Conservation (phyloP, 2,329 filamentous ascomycete species). For the Penicillium sp. region DNA sequence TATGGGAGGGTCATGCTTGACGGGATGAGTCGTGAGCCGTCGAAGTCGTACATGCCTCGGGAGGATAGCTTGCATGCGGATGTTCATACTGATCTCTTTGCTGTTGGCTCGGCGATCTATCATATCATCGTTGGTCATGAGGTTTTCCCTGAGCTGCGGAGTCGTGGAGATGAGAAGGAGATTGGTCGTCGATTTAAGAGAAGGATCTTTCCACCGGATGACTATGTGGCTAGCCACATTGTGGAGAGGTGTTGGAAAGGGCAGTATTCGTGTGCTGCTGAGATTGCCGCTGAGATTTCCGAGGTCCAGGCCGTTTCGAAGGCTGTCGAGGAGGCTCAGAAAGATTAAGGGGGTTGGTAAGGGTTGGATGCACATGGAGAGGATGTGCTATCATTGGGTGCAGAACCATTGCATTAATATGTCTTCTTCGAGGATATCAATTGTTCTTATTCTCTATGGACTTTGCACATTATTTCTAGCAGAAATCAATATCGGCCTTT, state of each 20-base stretch:
- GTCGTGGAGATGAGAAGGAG: constrained; percentile 4
- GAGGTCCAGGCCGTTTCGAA: background rate
- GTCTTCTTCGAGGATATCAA: background rate
- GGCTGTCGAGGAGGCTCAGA: background rate
- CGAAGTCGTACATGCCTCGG: constrained; percentile 18
- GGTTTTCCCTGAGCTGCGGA: constrained; percentile 15
- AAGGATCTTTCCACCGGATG: constrained; percentile 7
- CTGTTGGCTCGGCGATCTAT: constrained; percentile 23
- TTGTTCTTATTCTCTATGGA: constrained; percentile 6
- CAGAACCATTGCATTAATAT: background rate
- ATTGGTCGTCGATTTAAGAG: constrained; percentile 4
- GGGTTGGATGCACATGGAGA: background rate
- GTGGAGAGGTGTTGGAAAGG: constrained; percentile 20
- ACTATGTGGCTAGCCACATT: constrained; percentile 13
- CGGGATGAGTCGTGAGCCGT: constrained; percentile 12
- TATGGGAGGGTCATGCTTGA: constrained; percentile 14
- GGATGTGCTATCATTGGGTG: background rate
- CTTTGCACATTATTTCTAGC: constrained; percentile 1
- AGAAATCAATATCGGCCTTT: background rate
- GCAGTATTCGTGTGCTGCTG: constrained; percentile 11
- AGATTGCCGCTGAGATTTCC: constrained; percentile 8
- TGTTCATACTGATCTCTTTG: constrained; percentile 22
- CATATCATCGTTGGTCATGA: constrained; percentile 20
- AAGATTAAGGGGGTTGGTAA: no score
- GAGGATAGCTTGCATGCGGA: constrained; percentile 2